Evolutionary conservation across 1,284 basidiomycete genomes (phyloP).

Genomic region (Golubevia pallescens): DNA sequence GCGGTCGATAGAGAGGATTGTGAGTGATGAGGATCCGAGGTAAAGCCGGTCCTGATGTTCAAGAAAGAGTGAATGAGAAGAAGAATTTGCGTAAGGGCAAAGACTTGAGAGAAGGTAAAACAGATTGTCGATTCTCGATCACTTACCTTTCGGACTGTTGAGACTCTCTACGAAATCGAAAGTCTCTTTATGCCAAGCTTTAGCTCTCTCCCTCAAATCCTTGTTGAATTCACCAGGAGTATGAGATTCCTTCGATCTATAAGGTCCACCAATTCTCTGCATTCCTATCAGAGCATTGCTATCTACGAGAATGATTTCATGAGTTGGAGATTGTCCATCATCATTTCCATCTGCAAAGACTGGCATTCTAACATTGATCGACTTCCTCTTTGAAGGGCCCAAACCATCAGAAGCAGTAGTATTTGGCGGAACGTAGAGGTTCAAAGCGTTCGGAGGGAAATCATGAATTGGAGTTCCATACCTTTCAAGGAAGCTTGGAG

Average conservation of each 20-base stretch:
- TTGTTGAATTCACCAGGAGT: slow-evolving; percentile 22
- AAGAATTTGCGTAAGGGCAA: too few species aligned
- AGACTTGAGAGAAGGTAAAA: too few species aligned
- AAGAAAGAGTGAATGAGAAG: too few species aligned
- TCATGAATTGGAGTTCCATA: too few species aligned
- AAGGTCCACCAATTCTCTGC: slow-evolving; percentile 19
- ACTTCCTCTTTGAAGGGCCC: too few species aligned
- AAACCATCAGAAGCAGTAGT: too few species aligned
- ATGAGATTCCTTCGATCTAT: too few species aligned
- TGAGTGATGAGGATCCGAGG: slow-evolving; percentile 42
- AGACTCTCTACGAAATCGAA: slow-evolving; percentile 29
- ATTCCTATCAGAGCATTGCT: slow-evolving; percentile 45
- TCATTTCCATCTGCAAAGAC: slow-evolving; percentile 15
- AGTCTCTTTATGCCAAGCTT: slow-evolving; percentile 21
- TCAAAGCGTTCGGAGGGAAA: too few species aligned
- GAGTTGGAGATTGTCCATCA: slow-evolving; percentile 20
- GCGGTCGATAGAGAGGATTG: slow-evolving; percentile 29
- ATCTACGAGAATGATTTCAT: slow-evolving; percentile 42
- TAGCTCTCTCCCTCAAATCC: slow-evolving; percentile 21
- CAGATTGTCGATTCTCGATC: too few species aligned
- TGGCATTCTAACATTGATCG: slow-evolving; percentile 35
- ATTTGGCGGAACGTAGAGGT: too few species aligned
- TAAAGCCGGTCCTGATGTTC: slow-evolving; percentile 1
- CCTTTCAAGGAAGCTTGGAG: too few species aligned
- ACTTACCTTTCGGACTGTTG: neutral